Conservation (phyloP, 345 rosid genomes). For the Pelargonium nanum region DNA sequence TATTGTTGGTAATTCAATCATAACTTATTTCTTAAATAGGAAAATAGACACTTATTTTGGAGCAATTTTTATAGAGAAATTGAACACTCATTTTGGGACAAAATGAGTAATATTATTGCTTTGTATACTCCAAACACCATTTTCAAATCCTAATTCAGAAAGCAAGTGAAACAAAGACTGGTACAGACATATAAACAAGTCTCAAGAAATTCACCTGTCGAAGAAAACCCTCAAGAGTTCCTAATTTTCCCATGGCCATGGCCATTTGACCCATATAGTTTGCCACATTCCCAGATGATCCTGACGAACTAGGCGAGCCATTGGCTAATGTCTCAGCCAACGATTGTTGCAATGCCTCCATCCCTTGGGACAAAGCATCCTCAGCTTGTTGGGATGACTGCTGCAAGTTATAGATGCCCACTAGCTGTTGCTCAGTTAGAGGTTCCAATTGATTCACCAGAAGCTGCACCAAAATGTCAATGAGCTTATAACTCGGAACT, state of each 20-base stretch:
- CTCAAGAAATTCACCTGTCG: conserved; percentile 31
- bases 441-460: conserved; percentile 39
- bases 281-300: conserved; percentile 36
- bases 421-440: conserved; percentile 38
- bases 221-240: conserved; percentile 42
- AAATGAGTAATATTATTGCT: too few relatives aligned
- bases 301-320: conserved; percentile 30
- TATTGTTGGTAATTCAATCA: too few relatives aligned
- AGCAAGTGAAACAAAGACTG: too few relatives aligned
- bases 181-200: background rate
- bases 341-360: conserved; percentile 84
- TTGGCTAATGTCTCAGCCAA: conserved; percentile 40
- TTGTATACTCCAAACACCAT: too few relatives aligned
- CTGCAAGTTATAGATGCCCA: conserved; percentile 33
- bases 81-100: too few relatives aligned
- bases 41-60: too few relatives aligned
- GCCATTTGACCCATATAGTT: conserved; percentile 70
- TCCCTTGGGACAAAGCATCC: conserved; percentile 43
- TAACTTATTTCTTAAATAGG: too few relatives aligned
- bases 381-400: conserved; percentile 46
- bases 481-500: background rate
- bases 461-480: conserved; percentile 25
- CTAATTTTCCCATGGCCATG: conserved; percentile 92
- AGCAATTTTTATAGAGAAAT: too few relatives aligned
- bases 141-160: too few relatives aligned